phyloP scores from a whole-genome alignment of 2,329 filamentous ascomycete genomes.

The Fusarium hostae region DNA sequence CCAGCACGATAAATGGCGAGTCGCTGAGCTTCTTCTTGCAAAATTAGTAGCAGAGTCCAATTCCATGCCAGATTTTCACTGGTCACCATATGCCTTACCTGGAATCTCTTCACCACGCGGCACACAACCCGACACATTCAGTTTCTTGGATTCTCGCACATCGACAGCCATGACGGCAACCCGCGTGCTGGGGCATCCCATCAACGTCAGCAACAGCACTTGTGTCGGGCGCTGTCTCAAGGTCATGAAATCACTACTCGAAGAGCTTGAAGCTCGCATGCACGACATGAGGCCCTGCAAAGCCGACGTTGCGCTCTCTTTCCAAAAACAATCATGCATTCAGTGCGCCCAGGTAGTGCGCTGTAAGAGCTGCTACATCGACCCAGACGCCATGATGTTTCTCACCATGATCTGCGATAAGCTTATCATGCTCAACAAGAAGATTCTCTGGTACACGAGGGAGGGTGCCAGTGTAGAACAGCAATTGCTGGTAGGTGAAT shows the following conservation, averaged over 20 bases:
- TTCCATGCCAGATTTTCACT: not conserved
- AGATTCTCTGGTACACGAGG: not conserved
- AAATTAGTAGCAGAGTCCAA: not conserved
- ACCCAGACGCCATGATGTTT: not conserved
- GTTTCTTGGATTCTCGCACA: not conserved
- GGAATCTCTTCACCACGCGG: not conserved
- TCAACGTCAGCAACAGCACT: not conserved
- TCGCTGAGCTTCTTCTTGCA: not conserved
- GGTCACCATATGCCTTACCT: not conserved
- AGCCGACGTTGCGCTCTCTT: not conserved
- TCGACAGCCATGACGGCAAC: not conserved
- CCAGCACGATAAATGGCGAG: no score
- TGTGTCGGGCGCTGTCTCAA: not conserved
- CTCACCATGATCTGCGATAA: not conserved
- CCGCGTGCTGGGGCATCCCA: not conserved
- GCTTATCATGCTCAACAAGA: not conserved
- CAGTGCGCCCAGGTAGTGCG: not conserved
- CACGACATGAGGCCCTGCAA: not conserved
- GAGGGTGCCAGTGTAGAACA: not conserved
- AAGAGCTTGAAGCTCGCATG: not conserved
- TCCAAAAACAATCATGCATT: not conserved
- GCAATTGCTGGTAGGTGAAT: not conserved
- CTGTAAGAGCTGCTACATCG: not conserved
- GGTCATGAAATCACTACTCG: not conserved
- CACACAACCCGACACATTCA: not conserved